Evolutionary conservation across 2,329 filamentous ascomycete species (phyloP).

Genomic region (Rhinocladiella similis): DNA sequence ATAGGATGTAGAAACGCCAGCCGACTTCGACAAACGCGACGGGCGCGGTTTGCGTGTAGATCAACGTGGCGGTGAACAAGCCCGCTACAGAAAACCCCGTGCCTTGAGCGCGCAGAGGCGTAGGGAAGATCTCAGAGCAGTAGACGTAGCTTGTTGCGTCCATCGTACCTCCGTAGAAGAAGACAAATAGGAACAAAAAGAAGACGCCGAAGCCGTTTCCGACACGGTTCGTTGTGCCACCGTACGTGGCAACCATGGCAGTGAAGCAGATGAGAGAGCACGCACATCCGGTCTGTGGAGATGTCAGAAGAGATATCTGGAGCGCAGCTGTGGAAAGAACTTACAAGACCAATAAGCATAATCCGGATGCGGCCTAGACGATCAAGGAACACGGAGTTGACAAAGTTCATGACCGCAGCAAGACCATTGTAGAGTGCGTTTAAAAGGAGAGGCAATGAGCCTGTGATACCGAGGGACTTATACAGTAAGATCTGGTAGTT

Average conservation of each 20-base stretch:
- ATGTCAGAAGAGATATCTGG: not conserved
- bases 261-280: constrained; percentile 41
- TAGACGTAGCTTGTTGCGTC: constrained; percentile 51
- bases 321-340: not conserved
- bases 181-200: constrained; percentile 42
- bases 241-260: constrained; percentile 36
- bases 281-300: constrained; percentile 34
- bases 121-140: constrained; percentile 49
- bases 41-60: constrained; percentile 15
- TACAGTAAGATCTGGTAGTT: constrained; percentile 45
- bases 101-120: constrained; percentile 28
- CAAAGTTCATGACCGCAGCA: constrained; percentile 40
- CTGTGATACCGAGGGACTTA: constrained; percentile 36
- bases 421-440: constrained; percentile 46
- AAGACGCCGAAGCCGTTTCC: constrained; percentile 40
- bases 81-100: constrained; percentile 12
- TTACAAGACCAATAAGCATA: constrained; percentile 42
- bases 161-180: constrained; percentile 44
- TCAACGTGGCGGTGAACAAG: constrained; percentile 13
- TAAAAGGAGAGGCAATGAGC: constrained; percentile 44
- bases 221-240: constrained; percentile 34
- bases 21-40: constrained; percentile 11
- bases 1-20: constrained; percentile 19
- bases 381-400: constrained; percentile 41
- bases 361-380: constrained; percentile 40